These are phyloP conservation scores for Trichoderma pleuroti DNA, from an alignment of 2,329 filamentous ascomycete genomes.

Conservation along the genomic window DNA sequence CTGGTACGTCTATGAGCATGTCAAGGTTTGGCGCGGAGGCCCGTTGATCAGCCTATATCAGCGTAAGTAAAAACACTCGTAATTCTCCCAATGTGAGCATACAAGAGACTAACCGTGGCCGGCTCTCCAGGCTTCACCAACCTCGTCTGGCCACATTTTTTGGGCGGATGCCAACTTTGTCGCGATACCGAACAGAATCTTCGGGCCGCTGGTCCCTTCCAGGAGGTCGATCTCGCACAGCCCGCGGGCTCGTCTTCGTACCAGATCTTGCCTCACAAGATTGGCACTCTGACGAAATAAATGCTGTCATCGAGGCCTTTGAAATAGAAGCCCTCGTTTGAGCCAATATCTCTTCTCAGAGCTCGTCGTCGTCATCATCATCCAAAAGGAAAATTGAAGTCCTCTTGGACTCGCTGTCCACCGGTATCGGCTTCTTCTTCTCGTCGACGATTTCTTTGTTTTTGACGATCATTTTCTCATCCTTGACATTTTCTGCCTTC, in stretches of 20 bases:
- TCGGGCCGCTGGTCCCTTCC: constrained; percentile 49
- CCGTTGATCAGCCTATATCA: constrained; percentile 47
- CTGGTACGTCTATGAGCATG: constrained; percentile 63
- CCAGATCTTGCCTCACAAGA: constrained; percentile 45
- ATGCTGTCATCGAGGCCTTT: not conserved
- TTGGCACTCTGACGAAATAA: constrained; percentile 52
- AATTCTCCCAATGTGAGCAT: not conserved
- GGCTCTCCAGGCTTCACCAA: constrained; percentile 44
- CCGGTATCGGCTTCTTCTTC: constrained; percentile 24
- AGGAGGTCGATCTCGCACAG: constrained; percentile 44
- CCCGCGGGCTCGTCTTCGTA: constrained; percentile 42
- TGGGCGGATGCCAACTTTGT: constrained; percentile 52
- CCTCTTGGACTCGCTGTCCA: constrained; percentile 27
- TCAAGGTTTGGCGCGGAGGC: constrained; percentile 40
- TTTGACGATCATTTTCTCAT: constrained; percentile 23
- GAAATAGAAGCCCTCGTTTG: not conserved
- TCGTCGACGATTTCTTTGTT: constrained; percentile 14
- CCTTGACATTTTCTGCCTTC: constrained; percentile 18
- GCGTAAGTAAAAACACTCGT: constrained; percentile 37
- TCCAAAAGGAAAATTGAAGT: constrained; percentile 38
- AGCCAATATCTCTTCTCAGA: constrained; percentile 25
- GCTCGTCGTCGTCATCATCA: constrained; percentile 38
- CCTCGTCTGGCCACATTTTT: constrained; percentile 48
- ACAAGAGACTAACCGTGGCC: not conserved
- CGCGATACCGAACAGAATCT: constrained; percentile 47